Evolutionary conservation across 1,284 basidiomycete genomes (phyloP), one percentile per base, ranked within the genome.

Genomic region (Spongispora temasekensis): DNA sequence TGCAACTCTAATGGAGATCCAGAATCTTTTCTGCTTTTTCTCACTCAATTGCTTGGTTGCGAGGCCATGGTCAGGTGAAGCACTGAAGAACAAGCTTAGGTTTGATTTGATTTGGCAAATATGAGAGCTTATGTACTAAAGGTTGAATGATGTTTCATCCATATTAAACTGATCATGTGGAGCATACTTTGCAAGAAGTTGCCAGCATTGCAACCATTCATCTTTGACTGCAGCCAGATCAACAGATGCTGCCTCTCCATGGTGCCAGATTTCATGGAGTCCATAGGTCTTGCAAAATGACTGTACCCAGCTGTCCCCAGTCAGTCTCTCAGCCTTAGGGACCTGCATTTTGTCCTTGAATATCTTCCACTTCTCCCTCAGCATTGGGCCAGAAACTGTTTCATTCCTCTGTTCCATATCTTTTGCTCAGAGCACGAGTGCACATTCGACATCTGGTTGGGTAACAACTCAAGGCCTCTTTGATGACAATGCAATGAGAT

Each of bases 191-290:
- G n/a, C n/a, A n/a, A n/a, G n/a, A n/a, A n/a, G n/a, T n/a, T n/a
- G n/a, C n/a, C n/a, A 2, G 7, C 25, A 59, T 4, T 2, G 3
- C 9, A 15, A 2, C 2, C 4, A 8, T 2, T 59, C 53, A n/a
- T 32, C 46, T 48, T 30, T 30, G 9, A 59, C 28, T 4, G 34
- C 42, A 3, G 12, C 52, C 1, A 30, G 17, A 19, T 59, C 34
- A 17, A 59, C 53, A 19, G 46, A 59, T 3, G 17, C 53, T 3
- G 53, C 58, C 12, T 59, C 53, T 1, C 46, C 53, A 55, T 55
- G 58, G 0, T 15, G 2, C 40, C 48, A 3, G n/a, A n/a, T n/a
- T n/a, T n/a, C n/a, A n/a, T n/a, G n/a, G n/a, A n/a, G n/a, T n/a
- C n/a, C n/a, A n/a, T n/a, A n/a, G n/a, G n/a, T n/a, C n/a, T n/a